Evolutionary conservation across 2,329 filamentous ascomycete genomes (phyloP).

Genomic region (Fusarium beomiforme): DNA sequence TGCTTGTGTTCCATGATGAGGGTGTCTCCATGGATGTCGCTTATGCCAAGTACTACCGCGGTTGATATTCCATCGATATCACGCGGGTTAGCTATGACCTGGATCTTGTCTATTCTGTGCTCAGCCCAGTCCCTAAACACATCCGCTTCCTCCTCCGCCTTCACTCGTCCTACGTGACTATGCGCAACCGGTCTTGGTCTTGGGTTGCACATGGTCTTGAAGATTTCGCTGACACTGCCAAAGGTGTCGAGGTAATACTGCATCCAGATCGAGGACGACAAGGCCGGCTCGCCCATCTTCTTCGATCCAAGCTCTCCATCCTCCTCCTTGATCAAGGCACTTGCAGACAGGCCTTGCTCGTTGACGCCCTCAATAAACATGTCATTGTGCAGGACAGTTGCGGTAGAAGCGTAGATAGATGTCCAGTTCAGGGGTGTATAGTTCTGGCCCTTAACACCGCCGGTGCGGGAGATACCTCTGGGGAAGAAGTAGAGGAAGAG

Average conservation of each 20-base stretch:
- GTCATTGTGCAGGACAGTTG: constrained; percentile 25
- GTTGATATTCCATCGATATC: too few relatives aligned
- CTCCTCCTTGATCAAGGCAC: constrained; percentile 37
- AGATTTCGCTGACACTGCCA: background rate
- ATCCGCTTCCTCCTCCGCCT: too few relatives aligned
- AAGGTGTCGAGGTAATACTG: constrained; percentile 35
- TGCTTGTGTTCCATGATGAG: too few relatives aligned
- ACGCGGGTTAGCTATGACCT: too few relatives aligned
- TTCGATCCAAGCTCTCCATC: constrained; percentile 18
- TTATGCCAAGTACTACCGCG: too few relatives aligned
- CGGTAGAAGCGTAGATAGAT: constrained; percentile 17
- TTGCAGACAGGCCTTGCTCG: constrained; percentile 16
- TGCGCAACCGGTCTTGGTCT: too few relatives aligned
- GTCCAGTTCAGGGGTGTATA: constrained; percentile 17
- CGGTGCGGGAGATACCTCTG: constrained; percentile 12
- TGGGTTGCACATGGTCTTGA: background rate
- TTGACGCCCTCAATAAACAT: constrained; percentile 28
- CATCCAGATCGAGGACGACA: constrained; percentile 27
- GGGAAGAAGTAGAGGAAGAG: constrained; percentile 29
- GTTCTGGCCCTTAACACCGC: constrained; percentile 1
- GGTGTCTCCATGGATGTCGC: too few relatives aligned
- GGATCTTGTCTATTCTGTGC: too few relatives aligned
- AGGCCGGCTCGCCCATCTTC: background rate
- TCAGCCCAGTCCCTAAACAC: too few relatives aligned
- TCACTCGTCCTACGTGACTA: too few relatives aligned